These are phyloP conservation scores for Xylaria sp. DNA, from an alignment of 2,329 filamentous ascomycete genomes.

Conservation along the genomic window DNA sequence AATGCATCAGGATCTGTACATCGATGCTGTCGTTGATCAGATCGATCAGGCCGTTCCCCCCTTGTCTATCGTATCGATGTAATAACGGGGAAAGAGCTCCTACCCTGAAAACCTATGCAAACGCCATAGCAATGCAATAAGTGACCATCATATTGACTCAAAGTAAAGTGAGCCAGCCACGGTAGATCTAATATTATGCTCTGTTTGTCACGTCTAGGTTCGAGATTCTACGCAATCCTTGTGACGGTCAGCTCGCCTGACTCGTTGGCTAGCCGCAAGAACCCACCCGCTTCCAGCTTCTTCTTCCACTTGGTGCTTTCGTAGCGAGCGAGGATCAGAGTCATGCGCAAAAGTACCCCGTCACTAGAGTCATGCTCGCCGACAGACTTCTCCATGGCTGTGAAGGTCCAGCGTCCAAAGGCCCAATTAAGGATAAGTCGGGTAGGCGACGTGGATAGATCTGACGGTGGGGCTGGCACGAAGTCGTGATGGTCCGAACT, in stretches of 20 bases:
- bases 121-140: neutral
- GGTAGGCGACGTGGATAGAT: conserved; percentile 41
- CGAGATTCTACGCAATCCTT: conserved; percentile 53
- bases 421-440: conserved; percentile 98
- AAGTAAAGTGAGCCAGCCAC: neutral
- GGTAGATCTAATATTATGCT: conserved; percentile 1
- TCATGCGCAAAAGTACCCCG: conserved; percentile 73
- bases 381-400: conserved; percentile 62
- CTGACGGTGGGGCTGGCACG: conserved; percentile 46
- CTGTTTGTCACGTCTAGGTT: neutral
- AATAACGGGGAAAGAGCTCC: neutral
- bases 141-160: neutral
- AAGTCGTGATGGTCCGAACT: conserved; percentile 63
- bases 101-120: neutral
- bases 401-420: conserved; percentile 95
- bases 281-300: conserved; percentile 69
- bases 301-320: conserved; percentile 83
- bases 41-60: neutral
- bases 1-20: neutral
- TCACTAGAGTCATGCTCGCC: conserved; percentile 65
- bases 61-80: neutral
- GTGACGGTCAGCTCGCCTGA: conserved; percentile 64
- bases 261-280: conserved; percentile 60
- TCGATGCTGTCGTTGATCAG: conserved; percentile 1
- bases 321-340: conserved; percentile 77